Conservation (phyloP, 2,329 filamentous ascomycete genomes). For the Colletotrichum caudatum region DNA sequence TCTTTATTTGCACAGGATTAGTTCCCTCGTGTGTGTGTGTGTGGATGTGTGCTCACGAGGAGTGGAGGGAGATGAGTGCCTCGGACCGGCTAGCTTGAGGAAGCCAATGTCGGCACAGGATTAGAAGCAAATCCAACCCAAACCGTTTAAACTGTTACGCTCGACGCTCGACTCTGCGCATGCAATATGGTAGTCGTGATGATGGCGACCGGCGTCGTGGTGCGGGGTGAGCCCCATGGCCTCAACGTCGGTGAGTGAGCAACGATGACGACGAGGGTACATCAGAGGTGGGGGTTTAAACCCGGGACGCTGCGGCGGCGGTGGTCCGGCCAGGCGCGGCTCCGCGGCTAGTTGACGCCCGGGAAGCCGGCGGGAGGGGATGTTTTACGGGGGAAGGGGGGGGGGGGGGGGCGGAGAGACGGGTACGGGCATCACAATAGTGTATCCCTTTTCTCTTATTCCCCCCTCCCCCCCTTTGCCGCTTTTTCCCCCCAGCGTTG, state of each 20-base stretch:
- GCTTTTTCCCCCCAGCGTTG: too few relatives aligned
- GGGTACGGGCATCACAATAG: too few relatives aligned
- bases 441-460: too few relatives aligned
- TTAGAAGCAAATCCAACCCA: slow-evolving; percentile 29
- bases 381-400: too few relatives aligned
- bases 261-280: not conserved
- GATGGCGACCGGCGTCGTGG: not conserved
- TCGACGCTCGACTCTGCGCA: not conserved
- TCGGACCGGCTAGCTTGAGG: slow-evolving; percentile 32
- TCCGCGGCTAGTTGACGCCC: not conserved
- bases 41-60: not conserved
- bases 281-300: not conserved
- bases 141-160: slow-evolving; percentile 18
- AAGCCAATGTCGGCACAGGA: slow-evolving; percentile 32
- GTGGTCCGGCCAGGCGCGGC: too few relatives aligned
- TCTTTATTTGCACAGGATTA: not conserved
- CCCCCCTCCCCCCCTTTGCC: too few relatives aligned
- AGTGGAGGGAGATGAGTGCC: not conserved
- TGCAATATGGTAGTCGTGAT: not conserved
- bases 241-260: slow-evolving; percentile 32
- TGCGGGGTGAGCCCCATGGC: not conserved
- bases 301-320: too few relatives aligned
- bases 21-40: not conserved
- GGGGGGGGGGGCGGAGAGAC: too few relatives aligned
- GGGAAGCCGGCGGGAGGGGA: not conserved